Percentiles rank a stretch among this genome's conserved stretches.
Evolutionary conservation across 2,329 filamentous ascomycete species (phyloP).

Genomic region (Diaporthe velutina): DNA sequence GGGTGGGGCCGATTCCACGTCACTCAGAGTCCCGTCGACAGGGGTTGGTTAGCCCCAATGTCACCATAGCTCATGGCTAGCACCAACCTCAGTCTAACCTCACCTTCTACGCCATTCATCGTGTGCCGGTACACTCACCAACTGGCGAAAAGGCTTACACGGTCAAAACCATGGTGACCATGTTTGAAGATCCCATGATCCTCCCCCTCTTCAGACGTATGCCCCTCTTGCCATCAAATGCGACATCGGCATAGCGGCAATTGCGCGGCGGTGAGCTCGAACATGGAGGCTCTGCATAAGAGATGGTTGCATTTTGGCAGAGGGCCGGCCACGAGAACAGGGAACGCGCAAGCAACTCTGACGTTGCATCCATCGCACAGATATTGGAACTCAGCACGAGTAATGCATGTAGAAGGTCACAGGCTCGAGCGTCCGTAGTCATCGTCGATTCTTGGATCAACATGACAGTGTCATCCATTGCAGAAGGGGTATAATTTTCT

Average conservation of each 20-base stretch:
- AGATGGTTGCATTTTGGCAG: not conserved
- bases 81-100: not conserved
- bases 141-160: not conserved
- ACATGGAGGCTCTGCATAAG: not conserved
- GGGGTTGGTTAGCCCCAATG: not conserved
- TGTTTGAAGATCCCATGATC: not conserved
- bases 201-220: not conserved
- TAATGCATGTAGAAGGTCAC: not conserved
- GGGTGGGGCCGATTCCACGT: constrained; percentile 29
- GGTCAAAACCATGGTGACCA: not conserved
- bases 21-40: not conserved
- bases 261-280: not conserved
- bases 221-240: not conserved
- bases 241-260: not conserved
- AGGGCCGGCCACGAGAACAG: not conserved
- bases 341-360: not conserved
- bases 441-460: not conserved
- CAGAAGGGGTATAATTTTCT: not conserved
- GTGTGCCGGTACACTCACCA: not conserved
- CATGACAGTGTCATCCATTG: not conserved
- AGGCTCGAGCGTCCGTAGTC: not conserved
- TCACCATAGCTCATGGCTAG: not conserved
- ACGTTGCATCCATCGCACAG: not conserved
- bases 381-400: too few species aligned
- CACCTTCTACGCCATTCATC: not conserved